These are phyloP conservation scores for Abrus precatorius DNA, from an alignment of 306 rosid genomes.

Conservation along the genomic window DNA sequence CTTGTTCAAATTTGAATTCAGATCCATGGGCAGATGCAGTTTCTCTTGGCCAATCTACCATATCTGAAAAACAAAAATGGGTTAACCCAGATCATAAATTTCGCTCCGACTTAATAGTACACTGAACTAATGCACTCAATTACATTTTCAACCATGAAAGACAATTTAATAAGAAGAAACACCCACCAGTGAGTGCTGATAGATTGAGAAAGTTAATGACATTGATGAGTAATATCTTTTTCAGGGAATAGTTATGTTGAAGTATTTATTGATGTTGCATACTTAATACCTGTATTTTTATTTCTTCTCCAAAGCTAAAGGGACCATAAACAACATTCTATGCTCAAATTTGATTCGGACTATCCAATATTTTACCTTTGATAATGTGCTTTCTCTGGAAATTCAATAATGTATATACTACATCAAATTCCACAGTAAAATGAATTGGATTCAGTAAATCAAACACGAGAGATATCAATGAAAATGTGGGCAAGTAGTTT, in stretches of 20 bases:
- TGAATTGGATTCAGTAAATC: background rate
- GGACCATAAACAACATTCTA: background rate
- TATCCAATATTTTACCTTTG: background rate
- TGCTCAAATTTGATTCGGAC: background rate
- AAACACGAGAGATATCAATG: background rate
- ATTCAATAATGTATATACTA: background rate
- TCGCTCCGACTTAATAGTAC: background rate
- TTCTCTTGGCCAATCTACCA: background rate
- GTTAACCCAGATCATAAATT: background rate
- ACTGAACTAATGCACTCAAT: background rate
- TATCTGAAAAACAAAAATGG: background rate
- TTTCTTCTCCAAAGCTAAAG: background rate
- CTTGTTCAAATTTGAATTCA: background rate
- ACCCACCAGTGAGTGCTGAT: background rate
- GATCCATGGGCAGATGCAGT: background rate
- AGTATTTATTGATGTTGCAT: too few relatives aligned
- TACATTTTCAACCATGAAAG: background rate
- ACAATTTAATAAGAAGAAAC: background rate
- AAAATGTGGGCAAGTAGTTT: background rate
- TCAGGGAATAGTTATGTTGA: background rate
- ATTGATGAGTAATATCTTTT: background rate
- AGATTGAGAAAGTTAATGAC: background rate
- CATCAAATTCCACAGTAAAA: background rate
- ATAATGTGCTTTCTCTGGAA: background rate
- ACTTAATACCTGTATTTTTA: background rate